Percentiles rank a stretch among this genome's conserved stretches.
phyloP scores from a whole-genome alignment of 495 filamentous ascomycete species.

The Aspergillus mulundensis region DNA sequence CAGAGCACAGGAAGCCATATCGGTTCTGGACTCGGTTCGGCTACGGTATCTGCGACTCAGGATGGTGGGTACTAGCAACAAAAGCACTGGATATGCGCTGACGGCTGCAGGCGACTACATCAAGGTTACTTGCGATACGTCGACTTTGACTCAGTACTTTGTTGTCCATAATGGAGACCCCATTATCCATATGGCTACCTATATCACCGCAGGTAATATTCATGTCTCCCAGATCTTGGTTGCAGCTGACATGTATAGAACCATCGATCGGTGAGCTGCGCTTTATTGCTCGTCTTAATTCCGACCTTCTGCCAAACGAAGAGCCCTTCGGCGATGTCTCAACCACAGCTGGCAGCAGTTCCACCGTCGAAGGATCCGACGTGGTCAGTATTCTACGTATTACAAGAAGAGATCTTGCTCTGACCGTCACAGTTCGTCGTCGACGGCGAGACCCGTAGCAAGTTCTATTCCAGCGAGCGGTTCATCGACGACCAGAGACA shows the following conservation, averaged over 20 bases:
- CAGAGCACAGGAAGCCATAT: conserved; percentile 50
- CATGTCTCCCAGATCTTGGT: background rate
- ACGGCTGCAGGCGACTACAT: conserved; percentile 43
- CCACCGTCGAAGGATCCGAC: conserved; percentile 56
- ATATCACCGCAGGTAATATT: conserved; percentile 46
- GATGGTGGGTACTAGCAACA: conserved; percentile 15
- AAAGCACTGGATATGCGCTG: background rate
- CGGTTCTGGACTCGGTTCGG: conserved; percentile 56
- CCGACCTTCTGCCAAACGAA: conserved; percentile 51
- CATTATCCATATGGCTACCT: conserved; percentile 60
- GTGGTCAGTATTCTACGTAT: conserved; percentile 36
- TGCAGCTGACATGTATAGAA: conserved; percentile 25
- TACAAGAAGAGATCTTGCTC: background rate
- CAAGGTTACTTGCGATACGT: conserved; percentile 58
- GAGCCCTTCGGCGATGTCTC: conserved; percentile 45
- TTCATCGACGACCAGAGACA: conserved; percentile 66
- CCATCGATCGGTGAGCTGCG: conserved; percentile 59
- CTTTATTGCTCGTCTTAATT: conserved; percentile 59
- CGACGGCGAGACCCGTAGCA: conserved; percentile 58
- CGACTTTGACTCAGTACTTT: conserved; percentile 59
- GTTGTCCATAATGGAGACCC: conserved; percentile 56
- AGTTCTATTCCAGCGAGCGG: conserved; percentile 63
- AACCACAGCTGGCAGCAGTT: conserved; percentile 43
- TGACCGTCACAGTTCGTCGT: conserved; percentile 42
- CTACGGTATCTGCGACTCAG: conserved; percentile 49